Conservation (phyloP, 2,329 filamentous ascomycete species). For the Xylaria sp. region DNA sequence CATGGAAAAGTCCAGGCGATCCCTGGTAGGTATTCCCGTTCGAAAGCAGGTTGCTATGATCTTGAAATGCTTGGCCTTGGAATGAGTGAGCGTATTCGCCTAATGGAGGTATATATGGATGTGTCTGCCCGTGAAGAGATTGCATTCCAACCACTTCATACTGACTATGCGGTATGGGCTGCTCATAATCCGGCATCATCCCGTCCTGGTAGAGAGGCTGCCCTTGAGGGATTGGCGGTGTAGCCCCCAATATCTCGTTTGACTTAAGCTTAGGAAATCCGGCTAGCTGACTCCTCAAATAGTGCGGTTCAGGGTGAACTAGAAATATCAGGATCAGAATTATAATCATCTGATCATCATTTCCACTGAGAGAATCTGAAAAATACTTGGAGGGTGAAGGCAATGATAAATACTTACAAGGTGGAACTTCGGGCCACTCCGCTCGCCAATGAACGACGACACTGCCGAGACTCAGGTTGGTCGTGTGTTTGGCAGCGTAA, state of each 20-base stretch:
- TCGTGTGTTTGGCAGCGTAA: conserved; percentile 84
- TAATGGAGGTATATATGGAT: conserved; percentile 25
- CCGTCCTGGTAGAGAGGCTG: conserved; percentile 24
- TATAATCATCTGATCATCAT: background rate
- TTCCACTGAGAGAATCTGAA: background rate
- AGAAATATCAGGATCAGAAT: background rate
- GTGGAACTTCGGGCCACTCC: conserved; percentile 81
- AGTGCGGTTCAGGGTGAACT: conserved; percentile 65
- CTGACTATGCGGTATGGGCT: conserved; percentile 41
- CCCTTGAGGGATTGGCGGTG: conserved; percentile 42
- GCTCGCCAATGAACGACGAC: conserved; percentile 82
- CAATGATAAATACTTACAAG: conserved; percentile 59
- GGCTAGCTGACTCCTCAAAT: conserved; percentile 45
- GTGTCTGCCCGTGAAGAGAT: conserved; percentile 26
- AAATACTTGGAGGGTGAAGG: background rate
- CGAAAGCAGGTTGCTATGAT: background rate
- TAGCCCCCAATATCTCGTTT: conserved; percentile 13
- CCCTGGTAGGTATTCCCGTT: conserved; percentile 2
- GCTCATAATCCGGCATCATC: conserved; percentile 42
- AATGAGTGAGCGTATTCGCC: conserved; percentile 31
- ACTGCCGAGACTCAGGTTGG: conserved; percentile 74
- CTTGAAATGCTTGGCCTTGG: conserved; percentile 3
- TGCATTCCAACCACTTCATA: conserved; percentile 32
- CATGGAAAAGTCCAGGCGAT: background rate
- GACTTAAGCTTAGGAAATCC: background rate